Conservation (phyloP, 495 filamentous ascomycete species). For the Aspergillus panamensis region DNA sequence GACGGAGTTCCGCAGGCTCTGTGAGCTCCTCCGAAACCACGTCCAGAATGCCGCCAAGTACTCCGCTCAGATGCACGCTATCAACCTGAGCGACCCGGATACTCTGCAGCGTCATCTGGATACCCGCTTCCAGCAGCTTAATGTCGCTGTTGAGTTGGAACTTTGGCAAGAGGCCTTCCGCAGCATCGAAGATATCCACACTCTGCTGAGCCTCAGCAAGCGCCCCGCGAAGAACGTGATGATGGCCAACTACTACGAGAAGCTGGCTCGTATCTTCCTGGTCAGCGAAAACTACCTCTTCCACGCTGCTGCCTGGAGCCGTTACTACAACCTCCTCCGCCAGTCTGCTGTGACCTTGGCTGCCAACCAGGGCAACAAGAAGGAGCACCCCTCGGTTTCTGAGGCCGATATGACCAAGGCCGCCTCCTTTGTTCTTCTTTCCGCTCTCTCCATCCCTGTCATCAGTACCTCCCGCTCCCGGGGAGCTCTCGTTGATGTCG, state of each 20-base stretch:
- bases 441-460: slow-evolving; percentile 92
- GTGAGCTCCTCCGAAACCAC: slow-evolving; percentile 96
- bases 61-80: slow-evolving; percentile 97
- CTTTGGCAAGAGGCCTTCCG: slow-evolving; percentile 99
- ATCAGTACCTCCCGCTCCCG: slow-evolving; percentile 97
- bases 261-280: slow-evolving; percentile 94
- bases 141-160: slow-evolving; percentile 96
- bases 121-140: slow-evolving; percentile 96
- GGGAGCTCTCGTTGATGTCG: slow-evolving; percentile 92
- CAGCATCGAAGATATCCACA: slow-evolving; percentile 98
- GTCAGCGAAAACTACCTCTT: slow-evolving; percentile 99
- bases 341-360: slow-evolving; percentile 83
- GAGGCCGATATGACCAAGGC: slow-evolving; percentile 85
- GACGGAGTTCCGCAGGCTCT: slow-evolving; percentile 97
- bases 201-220: slow-evolving; percentile 97
- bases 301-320: slow-evolving; percentile 94
- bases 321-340: slow-evolving; percentile 94
- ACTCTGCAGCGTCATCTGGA: slow-evolving; percentile 95
- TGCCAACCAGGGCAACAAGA: slow-evolving; percentile 77
- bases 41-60: slow-evolving; percentile 99
- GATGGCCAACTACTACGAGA: slow-evolving; percentile 99
- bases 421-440: slow-evolving; percentile 93
- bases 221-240: slow-evolving; percentile 98
- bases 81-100: slow-evolving; percentile 96
- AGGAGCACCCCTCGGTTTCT: slow-evolving; percentile 86